Evolutionary conservation across 306 rosid species (phyloP).

Genomic region (Vigna nakashimae): DNA sequence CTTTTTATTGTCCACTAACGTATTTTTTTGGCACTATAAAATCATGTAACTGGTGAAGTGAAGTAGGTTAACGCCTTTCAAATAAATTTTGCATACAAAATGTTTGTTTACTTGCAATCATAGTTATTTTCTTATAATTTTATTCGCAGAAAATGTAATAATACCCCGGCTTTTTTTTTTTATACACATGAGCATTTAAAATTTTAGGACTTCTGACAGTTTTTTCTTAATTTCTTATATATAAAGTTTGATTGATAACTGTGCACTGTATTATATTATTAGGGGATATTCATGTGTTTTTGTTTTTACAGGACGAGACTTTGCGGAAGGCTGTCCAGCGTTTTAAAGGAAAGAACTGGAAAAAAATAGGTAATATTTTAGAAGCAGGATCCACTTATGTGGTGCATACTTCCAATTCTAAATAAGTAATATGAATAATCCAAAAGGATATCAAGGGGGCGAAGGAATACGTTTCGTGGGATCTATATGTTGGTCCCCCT

Average conservation of each 20-base stretch:
- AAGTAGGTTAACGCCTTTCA: not conserved
- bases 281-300: slow-evolving; percentile 39
- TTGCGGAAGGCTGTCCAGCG: slow-evolving; percentile 85
- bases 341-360: slow-evolving; percentile 97
- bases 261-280: not conserved
- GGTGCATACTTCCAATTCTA: not conserved
- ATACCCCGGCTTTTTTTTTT: not conserved
- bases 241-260: not conserved
- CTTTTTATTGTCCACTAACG: not conserved
- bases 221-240: not conserved
- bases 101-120: slow-evolving; percentile 4
- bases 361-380: slow-evolving; percentile 80
- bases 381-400: not conserved
- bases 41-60: not conserved
- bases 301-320: slow-evolving; percentile 72
- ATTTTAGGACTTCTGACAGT: not conserved
- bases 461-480: not conserved
- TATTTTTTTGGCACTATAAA: slow-evolving; percentile 20
- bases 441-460: slow-evolving; percentile 17
- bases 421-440: not conserved
- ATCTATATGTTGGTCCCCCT: not conserved
- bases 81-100: not conserved
- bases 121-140: slow-evolving; percentile 3
- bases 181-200: slow-evolving; percentile 19
- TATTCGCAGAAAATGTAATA: not conserved